These are phyloP conservation scores for Pythium biforme DNA, from an alignment of 352 stramenopile genomes.

Conservation along the genomic window DNA sequence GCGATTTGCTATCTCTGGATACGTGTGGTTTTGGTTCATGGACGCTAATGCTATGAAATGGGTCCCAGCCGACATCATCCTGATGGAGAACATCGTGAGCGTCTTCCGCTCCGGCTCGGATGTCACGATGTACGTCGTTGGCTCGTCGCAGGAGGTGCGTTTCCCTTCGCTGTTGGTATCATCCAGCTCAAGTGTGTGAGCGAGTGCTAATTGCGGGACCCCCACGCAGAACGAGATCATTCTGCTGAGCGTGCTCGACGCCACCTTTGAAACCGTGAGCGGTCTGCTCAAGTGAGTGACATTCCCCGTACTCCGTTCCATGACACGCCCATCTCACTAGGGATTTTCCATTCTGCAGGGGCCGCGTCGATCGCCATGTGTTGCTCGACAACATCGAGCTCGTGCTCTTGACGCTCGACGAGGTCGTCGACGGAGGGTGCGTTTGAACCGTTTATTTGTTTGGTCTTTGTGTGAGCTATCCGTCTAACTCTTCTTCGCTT, in stretches of 20 bases:
- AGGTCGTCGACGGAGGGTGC: slow-evolving; percentile 89
- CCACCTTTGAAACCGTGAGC: slow-evolving; percentile 82
- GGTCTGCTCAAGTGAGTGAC: slow-evolving; percentile 79
- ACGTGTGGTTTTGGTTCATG: no score
- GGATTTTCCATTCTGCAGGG: slow-evolving; percentile 33
- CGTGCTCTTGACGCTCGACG: slow-evolving; percentile 87
- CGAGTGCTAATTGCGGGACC: no score
- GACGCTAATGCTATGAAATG: no score
- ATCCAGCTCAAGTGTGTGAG: no score
- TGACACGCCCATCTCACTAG: background rate
- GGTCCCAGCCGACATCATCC: slow-evolving; percentile 75
- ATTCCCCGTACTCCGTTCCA: background rate
- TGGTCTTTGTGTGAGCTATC: no score
- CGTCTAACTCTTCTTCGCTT: background rate
- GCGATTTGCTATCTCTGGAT: background rate
- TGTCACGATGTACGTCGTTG: slow-evolving; percentile 88
- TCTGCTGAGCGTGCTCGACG: slow-evolving; percentile 81
- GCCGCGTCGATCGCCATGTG: slow-evolving; percentile 83
- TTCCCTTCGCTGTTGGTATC: no score
- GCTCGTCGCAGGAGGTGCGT: slow-evolving; percentile 70
- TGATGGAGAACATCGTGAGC: slow-evolving; percentile 90
- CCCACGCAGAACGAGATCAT: slow-evolving; percentile 92
- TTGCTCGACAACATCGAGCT: slow-evolving; percentile 92
- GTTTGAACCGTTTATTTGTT: background rate
- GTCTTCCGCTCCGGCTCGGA: slow-evolving; percentile 88